Percentiles rank a stretch among this genome's conserved stretches.
These are phyloP conservation scores for Medicago lupulina DNA, from an alignment of 306 rosid species.

Conservation along the genomic window DNA sequence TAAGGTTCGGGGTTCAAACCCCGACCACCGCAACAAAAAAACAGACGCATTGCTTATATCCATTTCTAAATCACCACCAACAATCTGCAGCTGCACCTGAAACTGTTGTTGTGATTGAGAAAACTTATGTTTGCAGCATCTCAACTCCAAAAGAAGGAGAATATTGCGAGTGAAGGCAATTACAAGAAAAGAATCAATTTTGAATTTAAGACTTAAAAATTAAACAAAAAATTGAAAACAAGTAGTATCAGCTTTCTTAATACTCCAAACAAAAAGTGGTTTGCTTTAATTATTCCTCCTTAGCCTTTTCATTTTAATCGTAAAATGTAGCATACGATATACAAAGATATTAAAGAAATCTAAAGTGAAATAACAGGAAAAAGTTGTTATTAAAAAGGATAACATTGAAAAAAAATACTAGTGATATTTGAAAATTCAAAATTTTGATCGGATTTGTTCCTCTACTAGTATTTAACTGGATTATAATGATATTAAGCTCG, in stretches of 20 bases:
- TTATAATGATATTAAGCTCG: too few relatives aligned
- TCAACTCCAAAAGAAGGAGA: neutral
- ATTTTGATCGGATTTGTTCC: too few relatives aligned
- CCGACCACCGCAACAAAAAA: too few relatives aligned
- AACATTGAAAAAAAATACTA: too few relatives aligned
- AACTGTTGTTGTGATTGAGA: neutral
- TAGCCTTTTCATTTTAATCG: conserved; percentile 22
- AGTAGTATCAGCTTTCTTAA: conserved; percentile 33
- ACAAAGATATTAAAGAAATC: neutral
- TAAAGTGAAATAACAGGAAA: neutral
- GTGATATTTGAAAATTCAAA: too few relatives aligned
- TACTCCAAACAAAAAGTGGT: conserved; percentile 1
- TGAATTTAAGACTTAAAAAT: conserved; percentile 4
- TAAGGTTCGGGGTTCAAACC: too few relatives aligned
- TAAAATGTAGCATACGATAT: neutral
- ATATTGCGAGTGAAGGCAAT: neutral
- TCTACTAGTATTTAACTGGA: too few relatives aligned
- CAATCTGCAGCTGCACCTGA: too few relatives aligned
- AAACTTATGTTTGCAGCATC: neutral
- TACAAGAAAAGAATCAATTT: conserved; percentile 36
- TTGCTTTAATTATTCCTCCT: conserved; percentile 6
- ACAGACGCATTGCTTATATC: too few relatives aligned
- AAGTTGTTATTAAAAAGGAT: conserved; percentile 1
- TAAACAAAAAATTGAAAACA: conserved; percentile 32
- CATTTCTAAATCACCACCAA: too few relatives aligned